Percentiles rank a stretch among this genome's conserved stretches.
Conservation (phyloP, 1,284 basidiomycete genomes). For the Moniliophthora roreri region DNA sequence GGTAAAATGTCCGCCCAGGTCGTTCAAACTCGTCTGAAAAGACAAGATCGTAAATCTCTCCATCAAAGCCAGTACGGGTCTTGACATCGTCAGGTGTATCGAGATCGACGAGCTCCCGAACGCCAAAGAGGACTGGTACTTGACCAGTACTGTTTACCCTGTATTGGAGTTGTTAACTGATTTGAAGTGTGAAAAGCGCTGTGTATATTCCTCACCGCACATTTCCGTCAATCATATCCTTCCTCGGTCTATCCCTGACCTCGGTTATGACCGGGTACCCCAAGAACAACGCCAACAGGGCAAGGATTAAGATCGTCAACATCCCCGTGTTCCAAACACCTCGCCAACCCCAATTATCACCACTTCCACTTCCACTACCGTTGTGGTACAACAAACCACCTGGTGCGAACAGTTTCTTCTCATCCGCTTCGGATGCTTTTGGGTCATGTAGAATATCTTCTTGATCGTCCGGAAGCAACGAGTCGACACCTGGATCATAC, state of each 20-base stretch:
- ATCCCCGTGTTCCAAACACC: background rate
- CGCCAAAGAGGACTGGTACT: conserved; percentile 41
- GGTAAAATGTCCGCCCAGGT: conserved; percentile 68
- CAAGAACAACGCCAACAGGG: background rate
- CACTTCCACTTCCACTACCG: conserved; percentile 19
- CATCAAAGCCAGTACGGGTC: conserved; percentile 66
- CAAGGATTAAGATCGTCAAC: background rate
- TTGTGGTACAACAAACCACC: background rate
- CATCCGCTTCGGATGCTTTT: conserved; percentile 31
- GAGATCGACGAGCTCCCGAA: conserved; percentile 65
- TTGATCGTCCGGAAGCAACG: conserved; percentile 60
- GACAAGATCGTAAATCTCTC: conserved; percentile 61
- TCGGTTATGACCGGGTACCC: conserved; percentile 35
- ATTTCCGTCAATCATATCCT: conserved; percentile 23
- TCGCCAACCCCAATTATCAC: conserved; percentile 31
- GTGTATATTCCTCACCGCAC: conserved; percentile 24
- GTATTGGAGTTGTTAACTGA: too few relatives aligned
- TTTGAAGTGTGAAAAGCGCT: background rate
- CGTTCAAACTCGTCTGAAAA: conserved; percentile 86
- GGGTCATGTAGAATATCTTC: conserved; percentile 65
- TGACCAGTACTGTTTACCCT: conserved; percentile 56
- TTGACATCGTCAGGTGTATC: conserved; percentile 62
- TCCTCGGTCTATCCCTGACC: conserved; percentile 23
- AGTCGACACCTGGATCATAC: conserved; percentile 62
- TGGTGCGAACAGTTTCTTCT: background rate